These are phyloP conservation scores for Russula sp. DNA, from an alignment of 768 basidiomycete genomes.

Conservation along the genomic window DNA sequence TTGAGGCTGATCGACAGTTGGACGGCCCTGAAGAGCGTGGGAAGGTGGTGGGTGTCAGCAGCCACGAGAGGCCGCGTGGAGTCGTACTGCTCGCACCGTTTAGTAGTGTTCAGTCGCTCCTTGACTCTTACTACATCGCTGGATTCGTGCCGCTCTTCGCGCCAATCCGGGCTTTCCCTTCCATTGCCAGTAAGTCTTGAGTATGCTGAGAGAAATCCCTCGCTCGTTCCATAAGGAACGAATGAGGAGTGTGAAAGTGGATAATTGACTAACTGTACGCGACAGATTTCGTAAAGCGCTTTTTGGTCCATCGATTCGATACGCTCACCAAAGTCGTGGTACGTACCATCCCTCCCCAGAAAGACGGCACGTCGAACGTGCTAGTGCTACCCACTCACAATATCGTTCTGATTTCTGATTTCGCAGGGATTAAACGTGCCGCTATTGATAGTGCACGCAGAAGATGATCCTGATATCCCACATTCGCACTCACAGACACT, in stretches of 20 bases:
- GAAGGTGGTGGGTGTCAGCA: neutral
- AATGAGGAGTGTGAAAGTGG: neutral
- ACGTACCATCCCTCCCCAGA: constrained; percentile 30
- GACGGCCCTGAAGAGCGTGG: too few species aligned
- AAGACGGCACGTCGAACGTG: neutral
- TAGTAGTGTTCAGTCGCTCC: constrained; percentile 42
- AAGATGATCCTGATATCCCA: constrained; percentile 72
- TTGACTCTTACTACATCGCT: constrained; percentile 66
- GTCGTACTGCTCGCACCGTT: constrained; percentile 46
- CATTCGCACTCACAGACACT: constrained; percentile 62
- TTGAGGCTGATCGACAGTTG: constrained; percentile 37
- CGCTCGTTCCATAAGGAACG: constrained; percentile 15
- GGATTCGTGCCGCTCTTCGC: constrained; percentile 68
- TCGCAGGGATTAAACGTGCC: constrained; percentile 62
- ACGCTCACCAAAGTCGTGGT: constrained; percentile 63
- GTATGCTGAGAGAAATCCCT: constrained; percentile 60
- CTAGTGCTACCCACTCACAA: neutral
- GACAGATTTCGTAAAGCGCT: constrained; percentile 54
- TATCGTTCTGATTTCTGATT: neutral
- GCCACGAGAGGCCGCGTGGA: constrained; percentile 39
- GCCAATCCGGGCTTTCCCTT: too few species aligned
- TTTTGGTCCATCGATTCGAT: constrained; percentile 58
- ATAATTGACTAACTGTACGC: constrained; percentile 3
- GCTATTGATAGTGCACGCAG: constrained; percentile 70
- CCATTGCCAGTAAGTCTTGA: too few species aligned